Evolutionary conservation across 148 eudicot genomes (phyloP).

Genomic region (Pouteria glomerata): DNA sequence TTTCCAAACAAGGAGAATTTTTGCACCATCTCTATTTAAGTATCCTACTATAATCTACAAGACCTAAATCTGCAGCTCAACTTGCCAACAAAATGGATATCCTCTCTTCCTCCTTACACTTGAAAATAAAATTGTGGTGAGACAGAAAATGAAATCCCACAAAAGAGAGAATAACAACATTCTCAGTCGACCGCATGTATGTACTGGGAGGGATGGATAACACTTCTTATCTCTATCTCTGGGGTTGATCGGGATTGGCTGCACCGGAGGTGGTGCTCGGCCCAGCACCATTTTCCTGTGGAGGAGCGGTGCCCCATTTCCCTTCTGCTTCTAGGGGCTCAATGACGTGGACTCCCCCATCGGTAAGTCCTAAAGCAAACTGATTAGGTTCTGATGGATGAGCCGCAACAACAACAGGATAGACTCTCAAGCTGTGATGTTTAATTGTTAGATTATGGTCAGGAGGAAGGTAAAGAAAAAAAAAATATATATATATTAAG

Average conservation of each 20-base stretch:
- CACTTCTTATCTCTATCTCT: conserved; percentile 36
- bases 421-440: conserved; percentile 45
- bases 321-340: conserved; percentile 93
- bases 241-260: conserved; percentile 50
- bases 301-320: conserved; percentile 83
- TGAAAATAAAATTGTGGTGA: conserved; percentile 17
- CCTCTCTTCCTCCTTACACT: conserved; percentile 10
- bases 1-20: not conserved
- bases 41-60: no score
- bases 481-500: no score
- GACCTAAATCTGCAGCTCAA: conserved; percentile 34
- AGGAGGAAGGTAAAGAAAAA: not conserved
- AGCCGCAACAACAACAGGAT: conserved; percentile 81
- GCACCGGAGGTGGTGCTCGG: conserved; percentile 44
- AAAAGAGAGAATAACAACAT: conserved; percentile 10
- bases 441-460: not conserved
- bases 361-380: conserved; percentile 83
- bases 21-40: not conserved
- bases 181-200: not conserved
- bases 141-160: conserved; percentile 21
- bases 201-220: no score
- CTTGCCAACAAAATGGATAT: not conserved
- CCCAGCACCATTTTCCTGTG: conserved; percentile 65
- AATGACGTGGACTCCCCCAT: conserved; percentile 76
- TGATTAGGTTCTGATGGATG: conserved; percentile 90